These are phyloP conservation scores for Zostera marina DNA, from an alignment of 116 monocot species.

Conservation along the genomic window DNA sequence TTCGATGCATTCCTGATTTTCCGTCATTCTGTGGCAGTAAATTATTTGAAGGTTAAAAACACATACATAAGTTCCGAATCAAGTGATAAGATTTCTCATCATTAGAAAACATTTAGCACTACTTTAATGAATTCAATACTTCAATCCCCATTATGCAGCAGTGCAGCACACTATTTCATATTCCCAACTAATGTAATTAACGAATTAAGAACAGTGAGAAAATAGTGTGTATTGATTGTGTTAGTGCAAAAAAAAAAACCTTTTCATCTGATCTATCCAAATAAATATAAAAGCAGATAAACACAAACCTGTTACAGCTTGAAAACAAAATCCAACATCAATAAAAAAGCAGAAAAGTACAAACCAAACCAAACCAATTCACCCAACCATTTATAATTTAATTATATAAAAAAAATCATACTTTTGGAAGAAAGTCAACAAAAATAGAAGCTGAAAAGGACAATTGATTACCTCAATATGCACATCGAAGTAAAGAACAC, in stretches of 20 bases:
- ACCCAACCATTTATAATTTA: no score
- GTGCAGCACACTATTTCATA: neutral
- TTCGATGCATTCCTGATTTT: conserved; percentile 32
- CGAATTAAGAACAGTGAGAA: no score
- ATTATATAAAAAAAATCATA: no score
- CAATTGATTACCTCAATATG: conserved; percentile 39
- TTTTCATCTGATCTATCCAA: neutral
- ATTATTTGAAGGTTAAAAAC: neutral
- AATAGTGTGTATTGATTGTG: no score
- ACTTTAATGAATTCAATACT: neutral
- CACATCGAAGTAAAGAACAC: conserved; percentile 86
- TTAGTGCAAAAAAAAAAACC: no score
- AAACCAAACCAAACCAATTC: no score
- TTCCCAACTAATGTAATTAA: neutral
- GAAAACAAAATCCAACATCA: neutral
- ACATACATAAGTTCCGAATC: no score
- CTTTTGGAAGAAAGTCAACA: neutral
- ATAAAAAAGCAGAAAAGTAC: no score
- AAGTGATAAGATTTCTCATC: no score
- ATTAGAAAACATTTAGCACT: no score
- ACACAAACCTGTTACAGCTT: neutral
- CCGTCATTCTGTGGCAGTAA: conserved; percentile 21
- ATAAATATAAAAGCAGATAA: neutral
- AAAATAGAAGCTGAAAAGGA: neutral
- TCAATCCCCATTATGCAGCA: neutral